These are phyloP conservation scores for Casuarina cunninghamiana DNA, from an alignment of 306 rosid genomes.

Conservation along the genomic window DNA sequence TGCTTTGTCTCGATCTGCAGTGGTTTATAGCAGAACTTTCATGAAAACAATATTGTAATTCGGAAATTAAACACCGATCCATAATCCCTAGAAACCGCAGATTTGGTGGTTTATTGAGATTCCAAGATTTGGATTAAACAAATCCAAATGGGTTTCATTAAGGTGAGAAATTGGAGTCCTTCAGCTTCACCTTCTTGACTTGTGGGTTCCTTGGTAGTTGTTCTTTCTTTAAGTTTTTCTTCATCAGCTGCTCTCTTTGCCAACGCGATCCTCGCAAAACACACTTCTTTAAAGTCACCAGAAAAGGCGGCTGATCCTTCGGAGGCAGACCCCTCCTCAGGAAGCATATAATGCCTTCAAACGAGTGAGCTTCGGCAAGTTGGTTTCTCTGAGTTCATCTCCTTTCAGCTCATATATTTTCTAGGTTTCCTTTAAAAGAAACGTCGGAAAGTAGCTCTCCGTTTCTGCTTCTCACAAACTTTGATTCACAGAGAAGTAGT, in stretches of 20 bases:
- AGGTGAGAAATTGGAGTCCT: constrained; percentile 18
- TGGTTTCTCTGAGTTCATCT: constrained; percentile 24
- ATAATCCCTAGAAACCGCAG: constrained; percentile 49
- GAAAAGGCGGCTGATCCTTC: constrained; percentile 96
- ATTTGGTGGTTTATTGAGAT: constrained; percentile 55
- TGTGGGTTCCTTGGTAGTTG: constrained; percentile 52
- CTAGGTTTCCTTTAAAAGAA: constrained; percentile 31
- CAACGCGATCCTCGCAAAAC: constrained; percentile 49
- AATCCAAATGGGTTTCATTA: constrained; percentile 13
- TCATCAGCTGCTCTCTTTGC: constrained; percentile 31
- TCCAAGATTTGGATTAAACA: constrained; percentile 50
- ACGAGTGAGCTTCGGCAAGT: constrained; percentile 40
- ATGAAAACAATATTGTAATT: constrained; percentile 44
- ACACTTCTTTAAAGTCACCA: constrained; percentile 68
- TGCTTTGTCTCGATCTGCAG: constrained; percentile 47
- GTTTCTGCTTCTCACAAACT: too few species aligned
- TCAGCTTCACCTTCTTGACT: constrained; percentile 33
- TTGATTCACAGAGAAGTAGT: not conserved
- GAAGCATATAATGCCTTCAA: constrained; percentile 80
- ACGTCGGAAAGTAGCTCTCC: too few species aligned
- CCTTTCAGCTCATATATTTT: constrained; percentile 19
- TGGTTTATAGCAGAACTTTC: constrained; percentile 35
- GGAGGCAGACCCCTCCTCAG: constrained; percentile 73
- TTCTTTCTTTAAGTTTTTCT: constrained; percentile 36
- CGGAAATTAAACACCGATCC: constrained; percentile 33